These are phyloP conservation scores for Naganishia vaughanmartiniae DNA, from an alignment of 768 basidiomycete genomes.

Conservation along the genomic window DNA sequence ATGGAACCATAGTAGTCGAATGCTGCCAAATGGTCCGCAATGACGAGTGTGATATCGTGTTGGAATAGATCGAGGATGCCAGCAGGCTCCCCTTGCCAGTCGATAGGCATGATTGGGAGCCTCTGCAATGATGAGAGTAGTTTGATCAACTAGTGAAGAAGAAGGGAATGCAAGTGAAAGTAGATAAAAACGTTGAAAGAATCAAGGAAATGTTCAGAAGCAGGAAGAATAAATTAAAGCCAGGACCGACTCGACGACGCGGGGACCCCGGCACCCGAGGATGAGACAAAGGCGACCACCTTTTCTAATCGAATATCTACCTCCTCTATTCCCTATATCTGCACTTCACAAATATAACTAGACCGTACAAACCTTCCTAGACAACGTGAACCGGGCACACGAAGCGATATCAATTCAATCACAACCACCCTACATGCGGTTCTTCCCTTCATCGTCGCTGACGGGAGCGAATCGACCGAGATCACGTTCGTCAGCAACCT, in stretches of 20 bases:
- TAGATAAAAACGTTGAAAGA: background rate
- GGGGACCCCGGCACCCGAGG: background rate
- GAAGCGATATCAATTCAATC: no score
- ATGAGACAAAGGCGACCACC: background rate
- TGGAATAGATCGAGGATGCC: background rate
- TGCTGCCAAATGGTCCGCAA: slow-evolving; percentile 7
- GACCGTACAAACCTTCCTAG: no score
- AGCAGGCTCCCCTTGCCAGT: slow-evolving; percentile 8
- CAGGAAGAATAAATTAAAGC: no score
- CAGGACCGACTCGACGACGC: no score
- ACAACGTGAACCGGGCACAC: no score
- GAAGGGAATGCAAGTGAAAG: background rate
- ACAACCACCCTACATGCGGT: background rate
- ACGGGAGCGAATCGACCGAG: background rate
- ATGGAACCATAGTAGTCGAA: background rate
- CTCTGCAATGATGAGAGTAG: no score
- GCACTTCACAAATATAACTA: no score
- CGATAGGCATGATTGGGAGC: background rate
- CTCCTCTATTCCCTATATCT: no score
- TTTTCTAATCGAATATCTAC: background rate
- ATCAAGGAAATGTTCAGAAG: no score
- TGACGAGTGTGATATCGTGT: slow-evolving; percentile 9
- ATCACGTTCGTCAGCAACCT: slow-evolving; percentile 13
- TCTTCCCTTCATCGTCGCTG: background rate
- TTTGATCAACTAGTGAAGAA: background rate